Base-by-base conservation (phyloP, 768 basidiomycete species). In the Sistotremastrum niveocremeum region DNA sequence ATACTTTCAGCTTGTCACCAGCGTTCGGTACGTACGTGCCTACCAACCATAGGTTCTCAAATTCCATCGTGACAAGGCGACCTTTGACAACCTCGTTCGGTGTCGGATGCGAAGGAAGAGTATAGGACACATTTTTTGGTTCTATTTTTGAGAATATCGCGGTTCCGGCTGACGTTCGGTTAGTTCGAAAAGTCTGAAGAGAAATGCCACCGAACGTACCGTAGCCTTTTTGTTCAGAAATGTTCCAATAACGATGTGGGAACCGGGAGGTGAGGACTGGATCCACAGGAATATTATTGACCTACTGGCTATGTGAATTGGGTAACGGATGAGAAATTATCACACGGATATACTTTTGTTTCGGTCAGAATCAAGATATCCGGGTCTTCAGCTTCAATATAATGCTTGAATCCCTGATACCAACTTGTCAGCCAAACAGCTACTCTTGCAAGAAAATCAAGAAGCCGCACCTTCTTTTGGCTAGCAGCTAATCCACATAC, bases 1-100 rank as follows among this genome's bases (percentile, higher is more conserved):
- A 31, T 41, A 81, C 84, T 76, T 90, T 87, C 33, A 93, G 63
- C 6, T 72, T 68, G 41, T 71, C 61, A 3, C 89, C 89, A 1
- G 89, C 88, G 51, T 93, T 91, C 7, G 83, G 78, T 32, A 85
- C 83, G 52, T 91, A 91, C 11, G 86, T 86, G 8, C 80, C 82
- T 33, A 91, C 65, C 5, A 93, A 52, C 51, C 77, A 90, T 42
- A 62, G 72, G 36, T 66, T 70, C 38, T 73, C 71, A 51, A 84
- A 93, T 59, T 91, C 88, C n/a, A 90, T 63, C 1, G 83, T 87
- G 33, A 87, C 60, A 37, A 89, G 80, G 28, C 88, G 76, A 11
- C 88, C 84, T 57, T 86, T 84, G 46, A 83, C 73, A 3, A 62
- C 57, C 6, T 11, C 39, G 3, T 60, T 59, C 4, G 79, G 71